Conservation (phyloP, 352 stramenopile genomes). For the Globisporangium radiosum region DNA sequence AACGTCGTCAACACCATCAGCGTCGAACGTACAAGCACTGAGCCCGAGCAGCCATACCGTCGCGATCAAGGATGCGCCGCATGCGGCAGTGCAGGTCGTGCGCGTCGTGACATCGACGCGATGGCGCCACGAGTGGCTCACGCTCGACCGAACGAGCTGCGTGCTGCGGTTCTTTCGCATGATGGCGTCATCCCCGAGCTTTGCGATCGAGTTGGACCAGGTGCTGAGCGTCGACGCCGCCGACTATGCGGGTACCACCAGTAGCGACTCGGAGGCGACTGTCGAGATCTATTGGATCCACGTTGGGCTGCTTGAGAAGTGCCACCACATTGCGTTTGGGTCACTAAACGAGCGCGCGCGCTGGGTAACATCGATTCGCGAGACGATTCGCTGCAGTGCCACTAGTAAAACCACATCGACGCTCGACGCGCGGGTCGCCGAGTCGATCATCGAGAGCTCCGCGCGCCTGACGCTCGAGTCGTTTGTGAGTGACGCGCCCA, state of each 20-base stretch:
- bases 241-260: neutral
- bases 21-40: slow-evolving; percentile 5
- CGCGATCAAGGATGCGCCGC: slow-evolving; percentile 11
- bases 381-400: neutral
- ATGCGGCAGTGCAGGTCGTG: slow-evolving; percentile 31
- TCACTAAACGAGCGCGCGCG: slow-evolving; percentile 23
- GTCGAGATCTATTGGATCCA: slow-evolving; percentile 40
- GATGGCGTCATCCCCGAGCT: slow-evolving; percentile 25
- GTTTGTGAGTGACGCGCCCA: slow-evolving; percentile 14
- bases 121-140: slow-evolving; percentile 54
- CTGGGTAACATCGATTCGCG: slow-evolving; percentile 21
- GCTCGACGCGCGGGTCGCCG: slow-evolving; percentile 6
- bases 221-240: slow-evolving; percentile 20
- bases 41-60: neutral
- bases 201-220: slow-evolving; percentile 24
- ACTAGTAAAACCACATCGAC: neutral
- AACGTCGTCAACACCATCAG: slow-evolving; percentile 7
- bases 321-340: slow-evolving; percentile 43
- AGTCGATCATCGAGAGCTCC: slow-evolving; percentile 17
- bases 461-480: slow-evolving; percentile 15
- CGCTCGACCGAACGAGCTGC: slow-evolving; percentile 27
- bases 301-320: slow-evolving; percentile 30
- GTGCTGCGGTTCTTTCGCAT: slow-evolving; percentile 42
- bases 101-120: slow-evolving; percentile 24
- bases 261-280: neutral